These are phyloP conservation scores for Exophiala sp. DNA, from an alignment of 2,329 filamentous ascomycete genomes.

Conservation along the genomic window DNA sequence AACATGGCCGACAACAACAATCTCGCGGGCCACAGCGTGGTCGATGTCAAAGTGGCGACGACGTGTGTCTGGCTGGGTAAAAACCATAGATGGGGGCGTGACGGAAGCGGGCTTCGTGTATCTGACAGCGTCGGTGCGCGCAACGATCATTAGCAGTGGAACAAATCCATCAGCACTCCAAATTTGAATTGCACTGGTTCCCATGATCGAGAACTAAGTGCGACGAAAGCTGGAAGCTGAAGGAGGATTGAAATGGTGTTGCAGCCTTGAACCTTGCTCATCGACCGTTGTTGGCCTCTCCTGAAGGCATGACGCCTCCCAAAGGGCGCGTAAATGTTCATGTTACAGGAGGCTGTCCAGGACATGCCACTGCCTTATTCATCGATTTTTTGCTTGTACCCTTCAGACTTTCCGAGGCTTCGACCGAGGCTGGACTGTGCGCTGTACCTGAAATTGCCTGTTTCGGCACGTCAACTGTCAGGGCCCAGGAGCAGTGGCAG, in stretches of 20 bases:
- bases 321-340: not conserved
- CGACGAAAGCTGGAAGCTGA: not conserved
- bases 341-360: not conserved
- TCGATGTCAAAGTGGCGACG: constrained; percentile 3
- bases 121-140: constrained; percentile 12
- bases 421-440: not conserved
- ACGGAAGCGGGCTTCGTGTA: not conserved
- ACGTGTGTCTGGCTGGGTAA: constrained; percentile 6
- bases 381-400: not conserved
- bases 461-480: constrained; percentile 7
- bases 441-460: not conserved
- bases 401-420: not conserved
- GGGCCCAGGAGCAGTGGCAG: constrained; percentile 5
- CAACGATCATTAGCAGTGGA: not conserved
- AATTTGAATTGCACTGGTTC: not conserved
- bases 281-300: too few species aligned
- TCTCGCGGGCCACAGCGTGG: constrained; percentile 1
- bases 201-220: not conserved
- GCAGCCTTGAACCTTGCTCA: not conserved
- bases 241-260: not conserved
- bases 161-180: not conserved
- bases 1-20: constrained; percentile 4
- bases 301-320: too few species aligned
- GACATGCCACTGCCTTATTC: not conserved
- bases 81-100: not conserved